Evolutionary conservation across 2,329 filamentous ascomycete genomes (phyloP), one percentile per base, ranked within the genome.

Genomic region (Dothistroma pini): DNA sequence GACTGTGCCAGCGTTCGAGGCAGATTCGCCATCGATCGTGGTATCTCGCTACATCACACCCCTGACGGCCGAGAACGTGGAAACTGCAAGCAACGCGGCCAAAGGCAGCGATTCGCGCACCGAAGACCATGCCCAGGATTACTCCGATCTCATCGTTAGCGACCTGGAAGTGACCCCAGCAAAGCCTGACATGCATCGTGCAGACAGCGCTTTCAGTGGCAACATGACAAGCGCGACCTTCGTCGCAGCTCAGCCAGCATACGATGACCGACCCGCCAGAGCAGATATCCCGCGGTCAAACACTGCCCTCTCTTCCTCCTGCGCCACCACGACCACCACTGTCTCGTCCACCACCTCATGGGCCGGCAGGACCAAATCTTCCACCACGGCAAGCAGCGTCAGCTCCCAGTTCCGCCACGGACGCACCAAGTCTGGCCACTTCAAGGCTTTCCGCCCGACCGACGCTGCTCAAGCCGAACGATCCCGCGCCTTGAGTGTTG

Each of bases 21-120:
- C 58, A 8, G 52, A 64, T 14, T 68, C 70, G 5, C 72, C 73
- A 10, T 62, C 67, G 10, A 73, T 75, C n/a, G 66, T 74, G 1
- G 68, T 75, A 9, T 73, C 72, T 16, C 67, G 72, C 4, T 72
- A 74, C 59, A 68, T 73, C 54, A 75, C 73, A 6, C 71, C 71
- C 1, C 55, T 66, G 9, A 59, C 53, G 22, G 56, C 64, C 4
- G 68, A 70, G 35, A 63, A 62, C 32, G 67, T 61, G 3, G 58
- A 63, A 10, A 57, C 60, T 9, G 58, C 61, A n/a, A 64, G 63
- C 48, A 62, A 65, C 55, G 31, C 52, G 52, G n/a, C 64, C 57
- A 44, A 19, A 6, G n/a, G 14, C 22, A 57, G 61, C 51, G 55
- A 61, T 12, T 64, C 66, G 10, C 58, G 12, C 16, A 44, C 41